phyloP scores from a whole-genome alignment of 2,329 filamentous ascomycete species.

The Aspergillus sp. region DNA sequence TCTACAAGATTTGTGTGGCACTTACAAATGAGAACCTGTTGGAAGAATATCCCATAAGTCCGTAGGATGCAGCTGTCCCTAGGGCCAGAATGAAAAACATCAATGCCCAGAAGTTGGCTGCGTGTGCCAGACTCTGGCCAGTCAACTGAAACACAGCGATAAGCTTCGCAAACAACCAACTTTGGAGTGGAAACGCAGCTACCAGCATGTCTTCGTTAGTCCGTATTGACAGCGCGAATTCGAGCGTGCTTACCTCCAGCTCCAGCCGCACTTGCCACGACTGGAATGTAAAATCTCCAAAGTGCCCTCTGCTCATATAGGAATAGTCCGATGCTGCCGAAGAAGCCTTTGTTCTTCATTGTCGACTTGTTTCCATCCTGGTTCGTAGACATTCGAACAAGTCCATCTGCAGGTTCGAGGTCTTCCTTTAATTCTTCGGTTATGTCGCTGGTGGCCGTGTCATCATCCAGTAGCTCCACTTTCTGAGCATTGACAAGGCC shows the following conservation, averaged over 20 bases:
- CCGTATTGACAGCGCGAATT: too few species aligned
- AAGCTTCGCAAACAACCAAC: slow-evolving; percentile 51
- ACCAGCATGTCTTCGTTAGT: neutral
- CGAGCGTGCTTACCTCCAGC: slow-evolving; percentile 30
- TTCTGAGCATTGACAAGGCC: slow-evolving; percentile 59
- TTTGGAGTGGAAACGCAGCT: slow-evolving; percentile 39
- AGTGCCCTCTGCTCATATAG: slow-evolving; percentile 35
- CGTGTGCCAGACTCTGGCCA: slow-evolving; percentile 38
- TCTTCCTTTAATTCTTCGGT: slow-evolving; percentile 9
- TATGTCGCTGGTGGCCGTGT: slow-evolving; percentile 4
- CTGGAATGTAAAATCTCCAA: slow-evolving; percentile 32
- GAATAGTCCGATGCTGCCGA: slow-evolving; percentile 26
- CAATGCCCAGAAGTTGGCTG: slow-evolving; percentile 55
- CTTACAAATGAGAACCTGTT: slow-evolving; percentile 49
- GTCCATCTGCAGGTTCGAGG: neutral
- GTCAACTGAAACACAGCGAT: slow-evolving; percentile 51
- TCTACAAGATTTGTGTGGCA: slow-evolving; percentile 30
- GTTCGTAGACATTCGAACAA: neutral
- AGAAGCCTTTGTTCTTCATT: slow-evolving; percentile 17
- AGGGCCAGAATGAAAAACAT: slow-evolving; percentile 60
- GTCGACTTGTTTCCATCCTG: slow-evolving; percentile 1
- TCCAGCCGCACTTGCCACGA: slow-evolving; percentile 29
- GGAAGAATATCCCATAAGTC: slow-evolving; percentile 47
- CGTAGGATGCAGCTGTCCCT: slow-evolving; percentile 48
- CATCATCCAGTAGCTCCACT: slow-evolving; percentile 23